A percentile compares a stretch with the other conserved stretches of the same genome.
Evolutionary conservation across 768 basidiomycete genomes (phyloP).

Genomic region (Amanita brunnescens): DNA sequence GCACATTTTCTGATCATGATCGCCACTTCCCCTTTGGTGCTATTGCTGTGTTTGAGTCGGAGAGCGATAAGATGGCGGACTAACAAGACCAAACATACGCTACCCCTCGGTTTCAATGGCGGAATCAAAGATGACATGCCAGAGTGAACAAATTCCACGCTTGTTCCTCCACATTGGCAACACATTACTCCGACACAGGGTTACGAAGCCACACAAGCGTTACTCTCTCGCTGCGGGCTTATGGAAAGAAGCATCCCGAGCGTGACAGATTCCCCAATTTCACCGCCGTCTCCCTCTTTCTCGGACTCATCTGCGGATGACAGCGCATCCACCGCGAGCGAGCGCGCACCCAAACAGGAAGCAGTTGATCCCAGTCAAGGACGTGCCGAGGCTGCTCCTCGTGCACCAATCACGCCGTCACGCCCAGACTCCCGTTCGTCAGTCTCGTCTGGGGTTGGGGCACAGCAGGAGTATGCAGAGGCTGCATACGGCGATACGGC

Average conservation of each 20-base stretch:
- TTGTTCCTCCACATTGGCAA: neutral
- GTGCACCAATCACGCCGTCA: conserved; percentile 5
- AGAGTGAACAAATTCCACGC: neutral
- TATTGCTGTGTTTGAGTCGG: neutral
- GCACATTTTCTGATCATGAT: neutral
- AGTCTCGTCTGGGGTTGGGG: conserved; percentile 26
- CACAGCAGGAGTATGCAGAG: conserved; percentile 8
- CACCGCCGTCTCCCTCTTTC: conserved; percentile 16
- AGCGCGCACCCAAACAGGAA: conserved; percentile 3
- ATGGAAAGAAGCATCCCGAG: conserved; percentile 6
- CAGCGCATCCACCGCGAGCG: conserved; percentile 14
- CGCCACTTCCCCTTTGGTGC: neutral
- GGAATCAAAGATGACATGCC: conserved; percentile 1
- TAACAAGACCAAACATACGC: conserved; percentile 2
- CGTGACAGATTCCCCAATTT: conserved; percentile 6
- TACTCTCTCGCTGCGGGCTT: neutral
- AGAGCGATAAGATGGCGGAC: neutral
- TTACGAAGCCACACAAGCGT: neutral
- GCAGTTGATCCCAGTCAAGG: neutral
- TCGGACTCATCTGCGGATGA: conserved; percentile 26
- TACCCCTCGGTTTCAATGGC: conserved; percentile 1
- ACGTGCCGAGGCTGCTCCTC: conserved; percentile 5
- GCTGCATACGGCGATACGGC: conserved; percentile 45
- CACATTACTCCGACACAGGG: neutral
- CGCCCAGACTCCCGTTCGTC: conserved; percentile 24